A percentile compares a stretch with the other conserved stretches of the same genome.
Conservation (phyloP, 495 filamentous ascomycete species). For the Chaetomium tenue region DNA sequence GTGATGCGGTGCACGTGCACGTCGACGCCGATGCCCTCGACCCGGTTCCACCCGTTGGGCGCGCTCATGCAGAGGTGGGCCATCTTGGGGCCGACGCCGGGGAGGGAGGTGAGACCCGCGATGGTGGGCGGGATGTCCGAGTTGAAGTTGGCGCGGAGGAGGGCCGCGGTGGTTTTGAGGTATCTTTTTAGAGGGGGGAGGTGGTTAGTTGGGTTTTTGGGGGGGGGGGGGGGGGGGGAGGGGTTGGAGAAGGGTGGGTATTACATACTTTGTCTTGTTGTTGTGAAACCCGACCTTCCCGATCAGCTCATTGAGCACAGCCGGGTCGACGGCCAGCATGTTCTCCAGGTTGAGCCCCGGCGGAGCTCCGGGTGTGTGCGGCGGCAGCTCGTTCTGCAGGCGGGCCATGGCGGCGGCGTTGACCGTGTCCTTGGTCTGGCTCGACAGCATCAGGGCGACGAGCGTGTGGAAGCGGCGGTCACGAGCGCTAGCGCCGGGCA, state of each 20-base stretch:
- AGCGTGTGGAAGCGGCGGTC: conserved; percentile 89
- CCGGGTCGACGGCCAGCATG: conserved; percentile 69
- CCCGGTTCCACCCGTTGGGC: conserved; percentile 53
- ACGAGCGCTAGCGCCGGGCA: conserved; percentile 48
- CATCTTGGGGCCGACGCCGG: conserved; percentile 97
- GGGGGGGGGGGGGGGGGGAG: neutral
- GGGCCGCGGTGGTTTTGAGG: conserved; percentile 72
- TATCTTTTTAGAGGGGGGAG: conserved; percentile 43
- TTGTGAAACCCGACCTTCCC: conserved; percentile 89
- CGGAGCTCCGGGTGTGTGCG: conserved; percentile 37
- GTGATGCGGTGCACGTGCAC: conserved; percentile 82
- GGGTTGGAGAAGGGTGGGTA: neutral
- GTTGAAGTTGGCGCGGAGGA: conserved; percentile 65
- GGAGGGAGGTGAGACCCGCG: conserved; percentile 72
- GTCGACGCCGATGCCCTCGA: conserved; percentile 65
- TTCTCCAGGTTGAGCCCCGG: conserved; percentile 70
- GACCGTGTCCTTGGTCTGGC: conserved; percentile 93
- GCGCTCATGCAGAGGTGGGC: conserved; percentile 82
- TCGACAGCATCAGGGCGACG: conserved; percentile 90
- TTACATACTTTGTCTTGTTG: conserved; percentile 73
- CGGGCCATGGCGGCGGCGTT: conserved; percentile 81
- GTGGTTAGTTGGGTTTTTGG: neutral
- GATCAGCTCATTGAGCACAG: conserved; percentile 74
- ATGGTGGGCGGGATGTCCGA: conserved; percentile 84
- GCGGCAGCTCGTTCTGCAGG: conserved; percentile 70